phyloP scores from a whole-genome alignment of 495 filamentous ascomycete genomes.

The Penicillium subrubescens region DNA sequence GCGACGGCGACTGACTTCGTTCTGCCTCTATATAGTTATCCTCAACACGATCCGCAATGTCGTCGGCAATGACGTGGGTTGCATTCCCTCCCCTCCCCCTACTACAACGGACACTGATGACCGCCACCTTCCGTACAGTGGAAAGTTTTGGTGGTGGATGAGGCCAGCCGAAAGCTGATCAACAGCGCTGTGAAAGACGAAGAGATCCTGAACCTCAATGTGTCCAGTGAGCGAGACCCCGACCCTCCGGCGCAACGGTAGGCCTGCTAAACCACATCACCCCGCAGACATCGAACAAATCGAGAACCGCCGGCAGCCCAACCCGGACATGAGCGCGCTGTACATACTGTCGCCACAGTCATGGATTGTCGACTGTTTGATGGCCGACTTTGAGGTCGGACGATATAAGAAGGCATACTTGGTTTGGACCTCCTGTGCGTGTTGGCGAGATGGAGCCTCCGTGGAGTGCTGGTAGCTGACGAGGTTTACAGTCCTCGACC shows the following conservation, averaged over 20 bases:
- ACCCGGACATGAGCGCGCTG: constrained; percentile 87
- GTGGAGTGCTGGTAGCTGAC: constrained; percentile 20
- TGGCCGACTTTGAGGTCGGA: constrained; percentile 84
- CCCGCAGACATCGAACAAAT: constrained; percentile 84
- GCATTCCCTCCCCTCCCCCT: constrained; percentile 17
- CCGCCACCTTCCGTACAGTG: constrained; percentile 59
- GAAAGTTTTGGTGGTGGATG: constrained; percentile 93
- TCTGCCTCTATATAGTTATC: constrained; percentile 47
- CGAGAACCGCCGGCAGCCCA: constrained; percentile 76
- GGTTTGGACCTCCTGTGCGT: constrained; percentile 82
- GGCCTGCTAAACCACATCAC: constrained; percentile 33
- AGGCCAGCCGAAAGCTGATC: constrained; percentile 73
- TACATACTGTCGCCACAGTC: constrained; percentile 85
- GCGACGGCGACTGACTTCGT: constrained; percentile 13
- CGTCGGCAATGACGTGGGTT: constrained; percentile 59
- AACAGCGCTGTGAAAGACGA: constrained; percentile 89
- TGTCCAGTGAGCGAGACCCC: constrained; percentile 71
- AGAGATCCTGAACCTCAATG: constrained; percentile 91
- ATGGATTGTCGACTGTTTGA: constrained; percentile 87
- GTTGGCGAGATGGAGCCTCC: constrained; percentile 4
- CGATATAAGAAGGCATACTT: constrained; percentile 74
- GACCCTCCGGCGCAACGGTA: constrained; percentile 3
- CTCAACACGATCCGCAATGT: constrained; percentile 60
- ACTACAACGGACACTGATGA: constrained; percentile 33
- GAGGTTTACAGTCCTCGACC: constrained; percentile 51